Evolutionary conservation across 202 grass and related monocot species (phyloP).

Genomic region (Bolboschoenoplectus hybrid): DNA sequence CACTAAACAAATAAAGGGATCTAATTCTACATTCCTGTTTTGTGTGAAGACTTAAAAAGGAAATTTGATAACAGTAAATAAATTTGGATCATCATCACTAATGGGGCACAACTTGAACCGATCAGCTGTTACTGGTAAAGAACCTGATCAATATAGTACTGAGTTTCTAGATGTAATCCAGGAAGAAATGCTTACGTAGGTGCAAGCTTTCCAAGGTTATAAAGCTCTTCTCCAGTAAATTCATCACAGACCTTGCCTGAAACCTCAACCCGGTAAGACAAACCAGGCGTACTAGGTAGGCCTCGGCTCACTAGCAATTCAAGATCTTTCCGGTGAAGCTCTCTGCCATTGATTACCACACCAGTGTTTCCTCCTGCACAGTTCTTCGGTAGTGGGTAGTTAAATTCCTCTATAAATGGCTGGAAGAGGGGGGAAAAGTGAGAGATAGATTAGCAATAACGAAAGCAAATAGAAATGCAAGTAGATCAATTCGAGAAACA

Average conservation of each 20-base stretch:
- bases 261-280: constrained; percentile 77
- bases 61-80: neutral
- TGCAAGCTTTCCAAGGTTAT: constrained; percentile 89
- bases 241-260: constrained; percentile 89
- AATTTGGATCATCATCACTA: neutral
- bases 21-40: constrained; percentile 20
- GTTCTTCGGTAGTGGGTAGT: constrained; percentile 86
- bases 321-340: constrained; percentile 90
- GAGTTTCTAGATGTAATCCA: constrained; percentile 4
- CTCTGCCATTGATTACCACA: constrained; percentile 80
- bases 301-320: constrained; percentile 77
- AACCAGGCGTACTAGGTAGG: constrained; percentile 55
- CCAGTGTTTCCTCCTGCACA: constrained; percentile 76
- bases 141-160: neutral
- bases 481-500: neutral
- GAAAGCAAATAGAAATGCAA: constrained; percentile 33
- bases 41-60: neutral
- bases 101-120: neutral
- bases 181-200: constrained; percentile 68
- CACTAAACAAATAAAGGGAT: neutral
- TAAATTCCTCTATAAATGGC: constrained; percentile 88
- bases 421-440: neutral
- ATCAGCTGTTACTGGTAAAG: constrained; percentile 11
- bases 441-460: constrained; percentile 27
- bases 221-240: constrained; percentile 76